Evolutionary conservation across 768 basidiomycete species (phyloP).

Genomic region (Cystofilobasidium bisporidii): DNA sequence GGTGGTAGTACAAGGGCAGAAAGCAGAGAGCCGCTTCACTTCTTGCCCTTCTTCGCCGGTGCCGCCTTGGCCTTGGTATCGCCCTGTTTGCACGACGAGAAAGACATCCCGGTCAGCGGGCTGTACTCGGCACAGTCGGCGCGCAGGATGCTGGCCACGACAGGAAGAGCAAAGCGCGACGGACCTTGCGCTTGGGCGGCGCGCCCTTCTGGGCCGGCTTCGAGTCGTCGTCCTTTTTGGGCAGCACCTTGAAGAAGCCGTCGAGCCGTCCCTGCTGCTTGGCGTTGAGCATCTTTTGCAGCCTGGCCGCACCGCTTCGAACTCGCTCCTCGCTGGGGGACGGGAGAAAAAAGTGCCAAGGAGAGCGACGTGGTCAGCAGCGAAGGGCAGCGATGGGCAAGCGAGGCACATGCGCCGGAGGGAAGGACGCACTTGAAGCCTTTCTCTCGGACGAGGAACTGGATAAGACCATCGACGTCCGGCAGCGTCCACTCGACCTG

Average conservation of each 20-base stretch:
- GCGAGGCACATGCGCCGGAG: not conserved
- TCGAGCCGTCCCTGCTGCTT: constrained; percentile 97
- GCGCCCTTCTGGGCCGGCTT: not conserved
- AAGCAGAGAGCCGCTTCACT: too few relatives aligned
- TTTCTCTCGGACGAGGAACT: constrained; percentile 88
- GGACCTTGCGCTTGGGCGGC: constrained; percentile 9
- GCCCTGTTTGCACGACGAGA: not conserved
- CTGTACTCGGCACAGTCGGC: too few relatives aligned
- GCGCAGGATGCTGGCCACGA: too few relatives aligned
- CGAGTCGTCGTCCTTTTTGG: constrained; percentile 7
- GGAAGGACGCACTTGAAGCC: constrained; percentile 77
- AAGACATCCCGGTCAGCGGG: not conserved
- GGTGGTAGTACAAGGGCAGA: too few relatives aligned
- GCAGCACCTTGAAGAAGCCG: constrained; percentile 69
- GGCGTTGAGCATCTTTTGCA: constrained; percentile 69
- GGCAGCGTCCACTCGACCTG: constrained; percentile 92
- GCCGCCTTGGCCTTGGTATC: not conserved
- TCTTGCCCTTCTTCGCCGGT: not conserved
- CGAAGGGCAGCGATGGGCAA: not conserved
- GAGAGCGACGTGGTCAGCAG: constrained; percentile 20
- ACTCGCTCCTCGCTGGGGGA: constrained; percentile 80
- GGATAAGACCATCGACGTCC: constrained; percentile 81
- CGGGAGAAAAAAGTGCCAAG: not conserved
- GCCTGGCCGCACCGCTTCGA: constrained; percentile 85
- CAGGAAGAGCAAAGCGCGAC: not conserved